Conservation (phyloP, 2,329 filamentous ascomycete genomes). For the Metarhizium album region DNA sequence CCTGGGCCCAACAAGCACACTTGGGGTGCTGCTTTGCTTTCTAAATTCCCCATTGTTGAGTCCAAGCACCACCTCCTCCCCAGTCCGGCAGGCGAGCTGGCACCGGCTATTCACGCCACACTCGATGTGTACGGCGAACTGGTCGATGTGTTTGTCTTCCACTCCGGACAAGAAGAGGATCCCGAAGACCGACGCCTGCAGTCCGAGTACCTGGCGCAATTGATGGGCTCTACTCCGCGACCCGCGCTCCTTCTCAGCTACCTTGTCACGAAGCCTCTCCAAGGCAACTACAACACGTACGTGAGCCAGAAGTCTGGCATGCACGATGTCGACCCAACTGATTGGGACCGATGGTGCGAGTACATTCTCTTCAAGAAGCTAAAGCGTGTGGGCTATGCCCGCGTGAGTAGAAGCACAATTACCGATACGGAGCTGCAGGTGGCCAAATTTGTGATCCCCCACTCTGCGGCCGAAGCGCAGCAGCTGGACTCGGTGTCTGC, state of each 20-base stretch:
- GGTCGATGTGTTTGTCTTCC: constrained; percentile 94
- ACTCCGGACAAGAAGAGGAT: constrained; percentile 96
- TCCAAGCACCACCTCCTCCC: constrained; percentile 93
- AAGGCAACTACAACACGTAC: constrained; percentile 96
- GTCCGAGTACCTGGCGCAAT: constrained; percentile 69
- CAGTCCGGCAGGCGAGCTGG: constrained; percentile 86
- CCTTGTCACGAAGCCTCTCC: constrained; percentile 76
- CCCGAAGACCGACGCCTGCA: constrained; percentile 83
- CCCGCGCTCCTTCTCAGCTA: constrained; percentile 84
- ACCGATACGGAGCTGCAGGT: constrained; percentile 97
- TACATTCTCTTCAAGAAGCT: constrained; percentile 94
- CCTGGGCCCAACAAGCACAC: constrained; percentile 98
- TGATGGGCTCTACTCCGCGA: constrained; percentile 75
- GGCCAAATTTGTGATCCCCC: constrained; percentile 82
- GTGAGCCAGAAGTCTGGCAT: constrained; percentile 80
- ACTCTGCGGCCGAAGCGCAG: constrained; percentile 44
- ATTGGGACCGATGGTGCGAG: constrained; percentile 98
- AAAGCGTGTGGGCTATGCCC: constrained; percentile 76
- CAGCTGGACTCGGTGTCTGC: constrained; percentile 28
- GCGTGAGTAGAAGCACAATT: constrained; percentile 80
- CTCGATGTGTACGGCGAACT: constrained; percentile 83
- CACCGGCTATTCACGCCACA: constrained; percentile 93
- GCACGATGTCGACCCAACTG: constrained; percentile 84
- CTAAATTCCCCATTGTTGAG: constrained; percentile 95
- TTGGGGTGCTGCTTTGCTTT: constrained; percentile 86